A percentile compares a stretch with the other conserved stretches of the same genome.
phyloP scores from a whole-genome alignment of 768 basidiomycete species.

The Austroboletus eburneus region DNA sequence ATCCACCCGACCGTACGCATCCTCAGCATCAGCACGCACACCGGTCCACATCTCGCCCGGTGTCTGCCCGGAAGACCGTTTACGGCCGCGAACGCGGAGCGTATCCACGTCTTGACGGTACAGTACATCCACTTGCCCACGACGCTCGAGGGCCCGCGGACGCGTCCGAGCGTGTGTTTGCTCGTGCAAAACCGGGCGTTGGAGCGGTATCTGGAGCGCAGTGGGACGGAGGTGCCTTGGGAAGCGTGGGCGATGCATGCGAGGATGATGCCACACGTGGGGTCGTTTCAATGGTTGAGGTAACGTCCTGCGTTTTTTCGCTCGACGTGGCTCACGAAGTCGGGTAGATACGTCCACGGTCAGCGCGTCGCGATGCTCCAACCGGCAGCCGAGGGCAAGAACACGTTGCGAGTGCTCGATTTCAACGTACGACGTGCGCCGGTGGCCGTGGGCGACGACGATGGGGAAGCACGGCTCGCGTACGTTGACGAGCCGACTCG shows the following conservation, averaged over 20 bases:
- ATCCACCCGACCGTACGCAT: conserved; percentile 9
- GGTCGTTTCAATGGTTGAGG: conserved; percentile 40
- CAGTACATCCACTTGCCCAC: conserved; percentile 15
- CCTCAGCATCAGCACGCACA: conserved; percentile 27
- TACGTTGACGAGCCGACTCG: conserved; percentile 10
- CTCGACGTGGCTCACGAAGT: not conserved
- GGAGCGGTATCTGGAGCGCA: conserved; percentile 13
- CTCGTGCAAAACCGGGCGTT: conserved; percentile 33
- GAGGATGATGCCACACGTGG: conserved; percentile 28
- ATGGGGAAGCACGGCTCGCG: not conserved
- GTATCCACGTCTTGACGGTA: conserved; percentile 21
- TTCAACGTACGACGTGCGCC: conserved; percentile 24
- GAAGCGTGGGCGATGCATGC: conserved; percentile 37
- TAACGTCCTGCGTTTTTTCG: conserved; percentile 8
- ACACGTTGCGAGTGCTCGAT: conserved; percentile 25
- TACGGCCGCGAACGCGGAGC: conserved; percentile 21
- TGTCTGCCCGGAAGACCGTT: conserved; percentile 24
- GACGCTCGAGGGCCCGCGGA: not conserved
- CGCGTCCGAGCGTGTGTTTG: conserved; percentile 19
- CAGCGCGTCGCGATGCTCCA: conserved; percentile 33
- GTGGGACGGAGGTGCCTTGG: conserved; percentile 27
- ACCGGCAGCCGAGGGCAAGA: conserved; percentile 5
- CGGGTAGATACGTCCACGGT: conserved; percentile 40
- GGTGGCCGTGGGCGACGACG: not conserved
- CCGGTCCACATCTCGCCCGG: conserved; percentile 30